Evolutionary conservation across 2,329 filamentous ascomycete genomes (phyloP).

Genomic region (Sphaerulina populicola): DNA sequence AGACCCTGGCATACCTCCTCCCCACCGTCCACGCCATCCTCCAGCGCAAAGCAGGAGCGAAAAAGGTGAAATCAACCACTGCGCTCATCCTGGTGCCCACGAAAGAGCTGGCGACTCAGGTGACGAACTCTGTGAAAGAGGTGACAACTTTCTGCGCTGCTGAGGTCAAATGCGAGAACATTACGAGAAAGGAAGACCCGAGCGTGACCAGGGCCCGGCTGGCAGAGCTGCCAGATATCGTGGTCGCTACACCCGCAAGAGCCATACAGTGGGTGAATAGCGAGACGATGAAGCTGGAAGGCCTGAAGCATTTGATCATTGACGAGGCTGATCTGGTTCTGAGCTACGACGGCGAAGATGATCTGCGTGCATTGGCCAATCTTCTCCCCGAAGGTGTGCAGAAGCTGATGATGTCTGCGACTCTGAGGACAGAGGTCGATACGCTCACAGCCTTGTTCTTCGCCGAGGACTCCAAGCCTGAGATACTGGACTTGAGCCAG

Average conservation of each 20-base stretch:
- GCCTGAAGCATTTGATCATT: slow-evolving; percentile 70
- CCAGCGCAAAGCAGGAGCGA: slow-evolving; percentile 58
- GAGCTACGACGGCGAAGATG: slow-evolving; percentile 88
- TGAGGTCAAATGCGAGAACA: slow-evolving; percentile 70
- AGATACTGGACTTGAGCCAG: slow-evolving; percentile 72
- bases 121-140: slow-evolving; percentile 66
- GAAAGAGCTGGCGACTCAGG: slow-evolving; percentile 86
- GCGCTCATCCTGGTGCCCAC: slow-evolving; percentile 91
- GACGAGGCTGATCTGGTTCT: slow-evolving; percentile 92
- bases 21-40: slow-evolving; percentile 80
- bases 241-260: slow-evolving; percentile 83
- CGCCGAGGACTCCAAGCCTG: slow-evolving; percentile 49
- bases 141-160: slow-evolving; percentile 79
- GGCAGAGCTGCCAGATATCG: slow-evolving; percentile 75
- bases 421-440: slow-evolving; percentile 78
- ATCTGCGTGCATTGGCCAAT: slow-evolving; percentile 70
- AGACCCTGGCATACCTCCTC: slow-evolving; percentile 91
- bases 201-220: slow-evolving; percentile 81
- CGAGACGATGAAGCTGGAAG: slow-evolving; percentile 60
- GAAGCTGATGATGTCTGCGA: slow-evolving; percentile 89
- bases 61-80: slow-evolving; percentile 48
- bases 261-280: slow-evolving; percentile 69
- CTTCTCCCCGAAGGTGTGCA: slow-evolving; percentile 77
- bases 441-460: slow-evolving; percentile 79
- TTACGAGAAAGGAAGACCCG: slow-evolving; percentile 84